These are phyloP conservation scores for Escallonia rubra DNA, from an alignment of 129 eudicot species.

Conservation along the genomic window DNA sequence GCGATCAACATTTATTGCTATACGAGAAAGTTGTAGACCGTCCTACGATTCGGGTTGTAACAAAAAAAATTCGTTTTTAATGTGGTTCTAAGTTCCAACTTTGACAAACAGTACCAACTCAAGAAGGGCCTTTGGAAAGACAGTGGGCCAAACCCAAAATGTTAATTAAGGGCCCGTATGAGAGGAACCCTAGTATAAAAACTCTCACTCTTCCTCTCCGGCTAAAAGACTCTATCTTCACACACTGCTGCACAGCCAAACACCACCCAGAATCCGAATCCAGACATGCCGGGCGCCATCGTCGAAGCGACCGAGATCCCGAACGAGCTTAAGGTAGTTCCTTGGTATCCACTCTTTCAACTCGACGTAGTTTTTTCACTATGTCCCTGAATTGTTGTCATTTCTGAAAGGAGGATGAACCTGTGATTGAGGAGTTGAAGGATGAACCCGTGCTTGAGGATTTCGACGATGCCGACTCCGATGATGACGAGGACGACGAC, in stretches of 20 bases:
- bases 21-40: no score
- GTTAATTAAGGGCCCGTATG: background rate
- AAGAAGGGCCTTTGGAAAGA: background rate
- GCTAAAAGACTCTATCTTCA: conserved; percentile 19
- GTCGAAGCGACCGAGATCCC: conserved; percentile 48
- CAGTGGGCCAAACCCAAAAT: background rate
- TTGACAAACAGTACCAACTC: background rate
- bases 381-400: background rate
- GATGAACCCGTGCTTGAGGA: conserved; percentile 84
- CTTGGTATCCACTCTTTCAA: background rate
- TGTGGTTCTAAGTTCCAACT: background rate
- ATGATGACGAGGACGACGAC: conserved; percentile 42
- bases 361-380: background rate
- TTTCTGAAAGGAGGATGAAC: conserved; percentile 33
- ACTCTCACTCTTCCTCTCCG: conserved; percentile 1
- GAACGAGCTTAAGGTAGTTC: conserved; percentile 46
- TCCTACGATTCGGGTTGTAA: no score
- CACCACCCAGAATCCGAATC: background rate
- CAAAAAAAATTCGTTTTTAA: background rate
- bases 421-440: conserved; percentile 81
- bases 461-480: conserved; percentile 55
- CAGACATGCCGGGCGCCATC: conserved; percentile 71
- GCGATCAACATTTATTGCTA: no score
- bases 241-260: background rate
- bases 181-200: conserved; percentile 39